Conservation (phyloP, 768 basidiomycete genomes). For the Lactarius trivialis region DNA sequence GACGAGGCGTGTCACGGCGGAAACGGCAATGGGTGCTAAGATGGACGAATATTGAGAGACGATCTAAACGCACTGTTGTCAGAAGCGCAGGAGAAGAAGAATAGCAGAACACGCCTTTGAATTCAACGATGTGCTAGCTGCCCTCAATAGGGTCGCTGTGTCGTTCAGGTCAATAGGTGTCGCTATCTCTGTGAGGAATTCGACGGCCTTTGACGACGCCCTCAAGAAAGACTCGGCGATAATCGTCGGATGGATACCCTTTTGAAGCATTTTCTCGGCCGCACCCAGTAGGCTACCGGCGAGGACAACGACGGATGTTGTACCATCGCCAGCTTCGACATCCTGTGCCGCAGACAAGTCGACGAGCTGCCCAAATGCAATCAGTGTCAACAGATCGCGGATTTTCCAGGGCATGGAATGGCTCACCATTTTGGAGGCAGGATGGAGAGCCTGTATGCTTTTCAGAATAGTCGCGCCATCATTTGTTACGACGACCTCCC, state of each 20-base stretch:
- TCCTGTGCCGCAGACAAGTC: constrained; percentile 98
- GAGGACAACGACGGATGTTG: constrained; percentile 93
- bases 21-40: constrained; percentile 97
- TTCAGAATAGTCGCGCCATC: constrained; percentile 98
- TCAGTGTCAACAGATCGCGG: neutral
- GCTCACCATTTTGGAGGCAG: constrained; percentile 94
- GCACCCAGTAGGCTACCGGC: constrained; percentile 90
- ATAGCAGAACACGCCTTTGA: constrained; percentile 62
- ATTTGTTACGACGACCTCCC: constrained; percentile 97
- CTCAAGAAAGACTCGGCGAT: constrained; percentile 93
- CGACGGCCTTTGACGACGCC: constrained; percentile 88
- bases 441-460: constrained; percentile 92
- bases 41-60: constrained; percentile 99
- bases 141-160: constrained; percentile 75
- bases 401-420: neutral
- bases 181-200: constrained; percentile 89
- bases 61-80: constrained; percentile 48
- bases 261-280: constrained; percentile 93
- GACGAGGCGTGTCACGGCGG: constrained; percentile 86
- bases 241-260: constrained; percentile 97
- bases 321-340: constrained; percentile 97
- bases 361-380: constrained; percentile 62
- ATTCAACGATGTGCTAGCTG: constrained; percentile 92
- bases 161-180: constrained; percentile 89
- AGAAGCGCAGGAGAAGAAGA: neutral